These are phyloP conservation scores for Aspergillus baeticus DNA, from an alignment of 495 filamentous ascomycete genomes.

Conservation along the genomic window DNA sequence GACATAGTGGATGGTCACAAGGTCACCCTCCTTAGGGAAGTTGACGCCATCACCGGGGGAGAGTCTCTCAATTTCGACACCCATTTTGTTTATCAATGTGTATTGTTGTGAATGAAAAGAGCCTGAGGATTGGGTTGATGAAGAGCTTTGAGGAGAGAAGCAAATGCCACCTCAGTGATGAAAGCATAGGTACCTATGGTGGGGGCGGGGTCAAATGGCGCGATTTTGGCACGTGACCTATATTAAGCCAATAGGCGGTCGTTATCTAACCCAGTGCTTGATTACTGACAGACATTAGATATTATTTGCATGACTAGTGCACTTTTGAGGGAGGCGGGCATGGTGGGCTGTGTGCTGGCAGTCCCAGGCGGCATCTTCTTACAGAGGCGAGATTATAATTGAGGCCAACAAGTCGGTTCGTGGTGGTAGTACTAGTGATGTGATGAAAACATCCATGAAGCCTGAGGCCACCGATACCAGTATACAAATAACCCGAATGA, in stretches of 20 bases:
- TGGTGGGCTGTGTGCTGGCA: too few species aligned
- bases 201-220: slow-evolving; percentile 3
- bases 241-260: neutral
- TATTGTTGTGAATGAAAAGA: too few species aligned
- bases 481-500: too few species aligned
- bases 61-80: slow-evolving; percentile 42
- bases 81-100: slow-evolving; percentile 45
- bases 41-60: slow-evolving; percentile 41
- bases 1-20: slow-evolving; percentile 78
- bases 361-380: too few species aligned
- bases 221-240: neutral
- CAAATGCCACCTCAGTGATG: neutral
- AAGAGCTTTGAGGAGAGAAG: neutral
- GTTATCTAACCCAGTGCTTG: neutral
- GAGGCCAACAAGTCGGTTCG: too few species aligned
- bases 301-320: too few species aligned
- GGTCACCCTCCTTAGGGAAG: slow-evolving; percentile 60
- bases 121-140: neutral
- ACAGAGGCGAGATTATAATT: too few species aligned
- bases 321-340: too few species aligned
- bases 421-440: too few species aligned
- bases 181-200: slow-evolving; percentile 3
- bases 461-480: too few species aligned
- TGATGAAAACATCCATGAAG: too few species aligned
- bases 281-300: neutral